phyloP scores from a whole-genome alignment of 2,329 filamentous ascomycete species.

The Xylariales sp. region DNA sequence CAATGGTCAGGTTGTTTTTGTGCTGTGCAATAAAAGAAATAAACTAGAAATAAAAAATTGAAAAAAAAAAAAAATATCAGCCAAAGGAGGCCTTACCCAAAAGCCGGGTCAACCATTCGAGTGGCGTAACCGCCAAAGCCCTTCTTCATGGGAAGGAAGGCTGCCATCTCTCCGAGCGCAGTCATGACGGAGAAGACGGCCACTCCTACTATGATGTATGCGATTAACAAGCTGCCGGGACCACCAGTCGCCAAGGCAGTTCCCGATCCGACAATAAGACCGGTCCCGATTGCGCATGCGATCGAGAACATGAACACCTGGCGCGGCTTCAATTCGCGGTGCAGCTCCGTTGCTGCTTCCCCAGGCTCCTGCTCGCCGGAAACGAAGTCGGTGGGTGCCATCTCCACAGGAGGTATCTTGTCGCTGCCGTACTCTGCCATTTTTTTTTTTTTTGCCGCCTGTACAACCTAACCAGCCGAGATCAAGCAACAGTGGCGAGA shows the following conservation, averaged over 20 bases:
- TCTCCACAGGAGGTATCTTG: too few species aligned
- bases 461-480: too few species aligned
- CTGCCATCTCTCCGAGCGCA: slow-evolving; percentile 20
- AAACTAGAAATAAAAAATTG: too few species aligned
- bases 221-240: slow-evolving; percentile 35
- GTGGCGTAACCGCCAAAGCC: slow-evolving; percentile 20
- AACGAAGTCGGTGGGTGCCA: too few species aligned
- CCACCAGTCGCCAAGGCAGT: slow-evolving; percentile 18
- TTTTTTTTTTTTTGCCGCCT: too few species aligned
- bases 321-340: not conserved
- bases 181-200: slow-evolving; percentile 21
- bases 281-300: slow-evolving; percentile 27
- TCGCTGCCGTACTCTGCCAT: too few species aligned
- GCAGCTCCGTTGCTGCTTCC: not conserved
- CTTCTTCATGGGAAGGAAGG: slow-evolving; percentile 17
- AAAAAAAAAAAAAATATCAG: too few species aligned
- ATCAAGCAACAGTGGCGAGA: too few species aligned
- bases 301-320: not conserved
- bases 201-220: slow-evolving; percentile 44
- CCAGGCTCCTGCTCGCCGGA: too few species aligned
- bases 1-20: too few species aligned
- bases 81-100: too few species aligned
- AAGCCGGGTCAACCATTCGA: slow-evolving; percentile 20
- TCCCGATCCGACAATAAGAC: slow-evolving; percentile 38
- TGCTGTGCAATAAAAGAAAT: too few species aligned